A percentile compares a stretch with the other conserved stretches of the same genome.
These are phyloP conservation scores for Leccinellum albellum DNA, from an alignment of 768 basidiomycete species.

Conservation along the genomic window DNA sequence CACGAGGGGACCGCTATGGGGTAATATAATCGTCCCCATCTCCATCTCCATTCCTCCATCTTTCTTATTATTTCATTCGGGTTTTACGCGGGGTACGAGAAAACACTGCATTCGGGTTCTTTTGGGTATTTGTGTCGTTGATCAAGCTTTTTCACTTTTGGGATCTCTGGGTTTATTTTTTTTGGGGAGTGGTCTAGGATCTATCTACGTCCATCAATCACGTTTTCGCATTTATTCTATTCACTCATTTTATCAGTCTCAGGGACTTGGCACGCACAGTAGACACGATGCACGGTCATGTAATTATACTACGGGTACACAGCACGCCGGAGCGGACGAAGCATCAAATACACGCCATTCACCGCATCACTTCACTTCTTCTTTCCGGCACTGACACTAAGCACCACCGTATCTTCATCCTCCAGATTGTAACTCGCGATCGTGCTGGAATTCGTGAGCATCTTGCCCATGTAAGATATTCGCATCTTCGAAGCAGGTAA, in stretches of 20 bases:
- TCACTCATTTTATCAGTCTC: conserved; percentile 16
- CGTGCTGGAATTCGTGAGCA: conserved; percentile 82
- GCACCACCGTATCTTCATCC: conserved; percentile 79
- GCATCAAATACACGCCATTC: background rate
- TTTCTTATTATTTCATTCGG: conserved; percentile 6
- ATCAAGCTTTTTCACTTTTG: background rate
- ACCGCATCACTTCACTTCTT: conserved; percentile 57
- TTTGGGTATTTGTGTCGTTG: conserved; percentile 1
- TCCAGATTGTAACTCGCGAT: conserved; percentile 88
- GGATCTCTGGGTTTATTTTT: conserved; percentile 5
- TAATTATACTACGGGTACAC: conserved; percentile 7
- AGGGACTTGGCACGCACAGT: conserved; percentile 4
- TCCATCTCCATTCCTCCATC: background rate
- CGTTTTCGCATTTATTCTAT: conserved; percentile 13
- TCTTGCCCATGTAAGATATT: conserved; percentile 75
- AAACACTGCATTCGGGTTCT: background rate
- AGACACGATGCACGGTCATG: conserved; percentile 15
- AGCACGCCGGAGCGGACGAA: conserved; percentile 4
- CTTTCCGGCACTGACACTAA: conserved; percentile 73
- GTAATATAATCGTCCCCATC: background rate
- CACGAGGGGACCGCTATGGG: conserved; percentile 17
- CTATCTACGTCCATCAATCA: conserved; percentile 16
- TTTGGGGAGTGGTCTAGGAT: background rate
- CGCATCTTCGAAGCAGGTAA: conserved; percentile 78
- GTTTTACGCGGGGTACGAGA: conserved; percentile 13